phyloP scores from a whole-genome alignment of 495 filamentous ascomycete species.

The Tuber borchii region DNA sequence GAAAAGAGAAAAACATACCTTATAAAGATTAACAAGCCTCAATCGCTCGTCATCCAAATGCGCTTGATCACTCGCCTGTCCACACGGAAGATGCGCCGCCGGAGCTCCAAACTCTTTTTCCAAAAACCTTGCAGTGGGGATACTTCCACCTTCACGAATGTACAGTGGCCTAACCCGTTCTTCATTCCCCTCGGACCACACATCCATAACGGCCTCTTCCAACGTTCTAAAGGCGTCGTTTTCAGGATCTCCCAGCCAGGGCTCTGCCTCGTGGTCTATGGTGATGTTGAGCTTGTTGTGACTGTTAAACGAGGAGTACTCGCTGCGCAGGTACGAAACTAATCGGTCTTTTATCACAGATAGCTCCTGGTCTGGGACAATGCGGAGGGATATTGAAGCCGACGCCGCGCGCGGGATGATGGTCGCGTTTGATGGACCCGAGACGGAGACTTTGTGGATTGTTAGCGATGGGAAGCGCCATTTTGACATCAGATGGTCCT shows the following conservation, averaged over 20 bases:
- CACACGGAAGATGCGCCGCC: constrained; percentile 88
- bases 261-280: constrained; percentile 87
- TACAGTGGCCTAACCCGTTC: constrained; percentile 61
- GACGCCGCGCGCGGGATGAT: constrained; percentile 81
- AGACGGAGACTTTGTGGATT: constrained; percentile 85
- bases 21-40: constrained; percentile 77
- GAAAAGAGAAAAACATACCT: constrained; percentile 42
- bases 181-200: constrained; percentile 54
- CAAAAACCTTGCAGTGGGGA: constrained; percentile 85
- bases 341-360: constrained; percentile 63
- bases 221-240: constrained; percentile 88
- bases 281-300: constrained; percentile 74
- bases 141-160: constrained; percentile 91
- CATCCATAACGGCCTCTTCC: constrained; percentile 75
- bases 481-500: constrained; percentile 64
- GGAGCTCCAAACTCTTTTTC: constrained; percentile 92
- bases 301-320: constrained; percentile 66
- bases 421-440: constrained; percentile 69
- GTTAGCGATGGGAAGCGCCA: constrained; percentile 97
- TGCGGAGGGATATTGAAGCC: constrained; percentile 77
- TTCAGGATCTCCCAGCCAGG: constrained; percentile 87
- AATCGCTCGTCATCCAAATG: constrained; percentile 94
- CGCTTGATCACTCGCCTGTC: constrained; percentile 87
- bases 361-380: constrained; percentile 87
- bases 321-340: constrained; percentile 58